Base-by-base conservation (phyloP, 495 filamentous ascomycete species). In the Aspergillus biplanus region DNA sequence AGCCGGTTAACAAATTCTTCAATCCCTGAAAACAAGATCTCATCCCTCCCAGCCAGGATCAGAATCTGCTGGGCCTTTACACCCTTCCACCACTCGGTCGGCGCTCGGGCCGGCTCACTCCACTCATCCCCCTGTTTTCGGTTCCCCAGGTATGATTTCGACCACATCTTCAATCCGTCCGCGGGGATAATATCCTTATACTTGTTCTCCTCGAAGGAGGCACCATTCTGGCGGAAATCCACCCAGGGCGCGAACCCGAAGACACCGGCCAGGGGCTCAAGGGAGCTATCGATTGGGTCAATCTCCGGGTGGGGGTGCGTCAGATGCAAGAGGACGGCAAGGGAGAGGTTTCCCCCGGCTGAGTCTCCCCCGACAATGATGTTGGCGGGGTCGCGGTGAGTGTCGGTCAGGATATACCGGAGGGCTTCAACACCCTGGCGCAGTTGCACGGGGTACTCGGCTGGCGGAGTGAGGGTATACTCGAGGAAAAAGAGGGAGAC, bases 281-380 rank as follows among this genome's bases (percentile, higher is more conserved):
- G 56, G 0, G 82, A 59, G 1, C 56, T 34, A 33, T 81, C 44
- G 0, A 69, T 18, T 0, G 71, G 65, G 11, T 80, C 74, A 58
- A 82, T 78, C 7, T 76, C 73, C 0, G 84, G 80, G 63, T 88
- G 85, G 3, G 87, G 86, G 63, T 90, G 86, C 0, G 84, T 72
- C 4, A 89, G 71, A 62, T 90, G 88, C 7, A 82, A 75, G 9
- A 90, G 75, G 0, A 87, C 66, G 6, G 79, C 73, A 13, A 86
- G 63, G 27, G 78, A 74, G 6, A 90, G 73, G 64, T 90, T 89
- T 2, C 75, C 88, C 59, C 88, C 87, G 0, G 88, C 88, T 3
- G 86, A 88, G 70, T 90, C 87, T 11, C 88, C 88, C 32, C 73
- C 83, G 0, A 90, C 54, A 49, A 83, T 63, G 33, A 90, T 73